These are phyloP conservation scores for Scortechinia acanthostroma DNA, from an alignment of 2,329 filamentous ascomycete species.

Conservation along the genomic window DNA sequence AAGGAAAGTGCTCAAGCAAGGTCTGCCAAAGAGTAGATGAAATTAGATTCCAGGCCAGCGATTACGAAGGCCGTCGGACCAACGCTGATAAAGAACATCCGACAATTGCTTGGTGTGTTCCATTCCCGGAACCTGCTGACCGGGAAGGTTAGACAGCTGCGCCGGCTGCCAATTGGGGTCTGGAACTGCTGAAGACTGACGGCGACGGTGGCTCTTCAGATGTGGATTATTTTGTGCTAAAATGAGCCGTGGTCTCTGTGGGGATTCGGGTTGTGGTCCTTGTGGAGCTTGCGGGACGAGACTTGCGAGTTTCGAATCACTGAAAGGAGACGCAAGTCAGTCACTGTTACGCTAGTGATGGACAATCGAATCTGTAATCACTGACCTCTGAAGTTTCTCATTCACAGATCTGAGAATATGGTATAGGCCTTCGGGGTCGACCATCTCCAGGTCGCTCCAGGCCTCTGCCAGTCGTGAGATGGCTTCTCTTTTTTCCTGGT, in stretches of 20 bases:
- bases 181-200: slow-evolving; percentile 42
- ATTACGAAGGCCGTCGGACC: slow-evolving; percentile 75
- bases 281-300: slow-evolving; percentile 51
- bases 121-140: slow-evolving; percentile 63
- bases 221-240: slow-evolving; percentile 80
- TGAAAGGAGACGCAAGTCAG: slow-evolving; percentile 20
- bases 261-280: slow-evolving; percentile 42
- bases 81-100: slow-evolving; percentile 83
- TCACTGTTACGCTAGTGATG: too few relatives aligned
- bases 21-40: background rate
- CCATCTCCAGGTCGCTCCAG: slow-evolving; percentile 74
- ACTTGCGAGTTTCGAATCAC: slow-evolving; percentile 34
- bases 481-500: slow-evolving; percentile 67
- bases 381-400: slow-evolving; percentile 64
- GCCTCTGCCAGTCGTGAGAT: slow-evolving; percentile 78
- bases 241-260: slow-evolving; percentile 57
- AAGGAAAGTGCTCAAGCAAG: too few relatives aligned
- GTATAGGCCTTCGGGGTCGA: slow-evolving; percentile 86
- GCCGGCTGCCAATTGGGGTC: slow-evolving; percentile 38
- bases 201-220: slow-evolving; percentile 68
- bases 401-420: slow-evolving; percentile 75
- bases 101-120: slow-evolving; percentile 85
- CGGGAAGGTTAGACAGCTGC: slow-evolving; percentile 45
- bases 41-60: slow-evolving; percentile 45
- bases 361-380: too few relatives aligned